Base-by-base conservation (phyloP, 2,329 filamentous ascomycete species). In the Thelonectria blattea region DNA sequence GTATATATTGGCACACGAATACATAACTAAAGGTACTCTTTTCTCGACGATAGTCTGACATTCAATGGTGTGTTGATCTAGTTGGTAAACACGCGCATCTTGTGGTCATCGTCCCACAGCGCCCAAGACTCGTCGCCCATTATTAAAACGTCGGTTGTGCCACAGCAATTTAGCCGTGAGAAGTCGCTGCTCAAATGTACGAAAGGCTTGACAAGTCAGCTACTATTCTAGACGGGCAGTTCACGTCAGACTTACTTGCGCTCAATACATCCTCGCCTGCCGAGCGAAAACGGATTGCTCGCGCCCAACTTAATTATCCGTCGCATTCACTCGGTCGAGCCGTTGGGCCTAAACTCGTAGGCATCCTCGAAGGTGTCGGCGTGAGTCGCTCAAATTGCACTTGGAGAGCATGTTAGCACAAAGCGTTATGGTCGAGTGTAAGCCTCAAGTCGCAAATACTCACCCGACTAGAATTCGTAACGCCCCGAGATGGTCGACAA, bases 231-330 rank as follows among this genome's bases (percentile, higher is more conserved):
- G 22, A 24, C 22, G 8, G 12, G 1, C 1, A 9, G 24, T 5
- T 4, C 37, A 1, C 5, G 2, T 5, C n/a, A 12, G 11, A 20
- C 52, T 60, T 41, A 60, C 58, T 60, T 60, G 30, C 58, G 52
- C 3, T 82, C 82, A 22, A 85, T 74, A 60, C 83, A 85, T 49
- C 82, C 81, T 2, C 82, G 71, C 7, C 82, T 77, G 0, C 83
- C 81, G 2, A 80, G 52, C 2, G 77, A 76, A 58, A 85, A 83
- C 1, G 82, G 79, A 66, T 83, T 79, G 52, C 81, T 73, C 2
- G 75, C 76, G 0, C 78, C 76, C 41, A 74, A 72, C 37, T 74
- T n/a, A n/a, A n/a, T n/a, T 74, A 63, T 85, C 81, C 17, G 56
- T 62, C 3, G 67, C 68, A 63, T 77, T 83, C 74, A 56, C 75